Evolutionary conservation across 1,284 basidiomycete genomes (phyloP).

Genomic region (Caloboletus inedulis): DNA sequence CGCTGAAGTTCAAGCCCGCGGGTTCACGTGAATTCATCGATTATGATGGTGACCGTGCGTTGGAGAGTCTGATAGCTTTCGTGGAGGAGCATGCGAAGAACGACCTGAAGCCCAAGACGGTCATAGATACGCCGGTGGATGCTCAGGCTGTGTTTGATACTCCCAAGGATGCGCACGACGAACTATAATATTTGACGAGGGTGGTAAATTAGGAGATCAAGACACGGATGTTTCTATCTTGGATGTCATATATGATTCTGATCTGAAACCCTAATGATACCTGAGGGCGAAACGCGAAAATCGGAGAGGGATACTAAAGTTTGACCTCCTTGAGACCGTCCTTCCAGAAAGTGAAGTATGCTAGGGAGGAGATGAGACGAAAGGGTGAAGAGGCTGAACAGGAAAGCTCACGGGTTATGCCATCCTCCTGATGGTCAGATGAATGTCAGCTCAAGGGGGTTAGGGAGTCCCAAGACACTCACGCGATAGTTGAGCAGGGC

Average conservation of each 20-base stretch:
- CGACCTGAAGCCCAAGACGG: slow-evolving; percentile 33
- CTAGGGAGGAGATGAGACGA: slow-evolving; percentile 38
- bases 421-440: slow-evolving; percentile 52
- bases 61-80: slow-evolving; percentile 84
- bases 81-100: slow-evolving; percentile 81
- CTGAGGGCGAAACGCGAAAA: not conserved
- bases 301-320: slow-evolving; percentile 39
- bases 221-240: slow-evolving; percentile 23
- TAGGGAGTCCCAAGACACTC: slow-evolving; percentile 28
- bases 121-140: slow-evolving; percentile 18
- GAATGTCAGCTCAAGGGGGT: slow-evolving; percentile 1
- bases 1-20: slow-evolving; percentile 95
- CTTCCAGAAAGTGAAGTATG: slow-evolving; percentile 94
- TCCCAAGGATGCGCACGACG: slow-evolving; percentile 26
- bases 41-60: slow-evolving; percentile 87
- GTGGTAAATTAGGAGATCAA: slow-evolving; percentile 21
- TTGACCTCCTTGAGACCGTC: slow-evolving; percentile 81
- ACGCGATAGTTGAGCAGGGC: slow-evolving; percentile 83
- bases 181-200: slow-evolving; percentile 21
- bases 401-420: slow-evolving; percentile 63
- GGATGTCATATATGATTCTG: slow-evolving; percentile 16
- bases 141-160: slow-evolving; percentile 28
- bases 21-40: slow-evolving; percentile 86
- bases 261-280: slow-evolving; percentile 10
- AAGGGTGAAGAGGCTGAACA: not conserved